Evolutionary conservation across 2,329 filamentous ascomycete species (phyloP).

Genomic region (Diplodia mutila): DNA sequence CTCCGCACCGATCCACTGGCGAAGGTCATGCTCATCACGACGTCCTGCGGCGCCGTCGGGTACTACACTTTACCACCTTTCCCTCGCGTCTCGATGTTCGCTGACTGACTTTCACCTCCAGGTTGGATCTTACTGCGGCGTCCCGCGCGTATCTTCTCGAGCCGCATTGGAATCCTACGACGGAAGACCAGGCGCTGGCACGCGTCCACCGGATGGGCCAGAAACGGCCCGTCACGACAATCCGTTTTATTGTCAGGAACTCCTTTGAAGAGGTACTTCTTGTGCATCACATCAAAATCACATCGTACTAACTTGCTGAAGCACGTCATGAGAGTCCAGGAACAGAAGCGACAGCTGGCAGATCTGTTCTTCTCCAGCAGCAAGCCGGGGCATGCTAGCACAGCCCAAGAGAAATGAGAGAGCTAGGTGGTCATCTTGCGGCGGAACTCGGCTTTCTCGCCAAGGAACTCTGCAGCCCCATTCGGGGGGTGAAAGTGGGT

Average conservation of each 20-base stretch:
- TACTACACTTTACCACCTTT: constrained; percentile 30
- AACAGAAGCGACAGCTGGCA: too few species aligned
- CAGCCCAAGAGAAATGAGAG: too few species aligned
- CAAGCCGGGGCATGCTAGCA: too few species aligned
- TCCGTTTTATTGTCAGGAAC: not conserved
- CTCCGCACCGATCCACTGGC: constrained; percentile 45
- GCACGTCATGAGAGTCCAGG: too few species aligned
- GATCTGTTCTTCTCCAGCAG: too few species aligned
- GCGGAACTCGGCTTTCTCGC: too few species aligned
- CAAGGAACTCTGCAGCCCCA: too few species aligned
- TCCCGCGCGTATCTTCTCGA: constrained; percentile 56
- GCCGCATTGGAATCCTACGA: constrained; percentile 54
- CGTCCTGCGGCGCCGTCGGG: constrained; percentile 59
- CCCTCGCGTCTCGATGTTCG: not conserved
- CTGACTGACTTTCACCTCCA: constrained; percentile 30
- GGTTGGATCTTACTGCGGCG: constrained; percentile 53
- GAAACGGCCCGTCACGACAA: not conserved
- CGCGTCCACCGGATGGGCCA: constrained; percentile 44
- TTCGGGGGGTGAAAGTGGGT: too few species aligned
- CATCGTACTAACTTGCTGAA: too few species aligned
- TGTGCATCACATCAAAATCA: too few species aligned
- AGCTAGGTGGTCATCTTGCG: too few species aligned
- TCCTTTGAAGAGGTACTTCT: not conserved
- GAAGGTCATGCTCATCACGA: constrained; percentile 53
- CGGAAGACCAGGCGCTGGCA: constrained; percentile 51